Evolutionary conservation across 1,139 yeast genomes (phyloP).

Genomic region (Suhomyces taliae): DNA sequence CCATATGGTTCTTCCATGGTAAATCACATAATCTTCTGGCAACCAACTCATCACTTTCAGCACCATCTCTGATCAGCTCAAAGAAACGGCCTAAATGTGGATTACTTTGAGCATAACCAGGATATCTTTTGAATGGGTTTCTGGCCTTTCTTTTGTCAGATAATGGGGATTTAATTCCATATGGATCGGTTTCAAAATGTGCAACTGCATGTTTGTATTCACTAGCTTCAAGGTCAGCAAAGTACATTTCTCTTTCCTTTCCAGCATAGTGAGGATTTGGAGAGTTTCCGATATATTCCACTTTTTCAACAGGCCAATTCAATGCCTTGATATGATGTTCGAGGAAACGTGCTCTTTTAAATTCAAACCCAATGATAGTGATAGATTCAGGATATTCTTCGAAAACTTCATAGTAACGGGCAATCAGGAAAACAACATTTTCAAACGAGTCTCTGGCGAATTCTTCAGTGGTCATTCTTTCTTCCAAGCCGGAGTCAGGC

Average conservation of each 20-base stretch:
- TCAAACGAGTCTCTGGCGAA: slow-evolving; percentile 82
- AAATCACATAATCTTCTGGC: not conserved
- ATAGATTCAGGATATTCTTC: slow-evolving; percentile 51
- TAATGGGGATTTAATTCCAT: slow-evolving; percentile 50
- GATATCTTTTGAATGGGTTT: slow-evolving; percentile 58
- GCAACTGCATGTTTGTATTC: slow-evolving; percentile 58
- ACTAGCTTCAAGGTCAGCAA: slow-evolving; percentile 40
- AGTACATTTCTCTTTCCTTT: slow-evolving; percentile 30
- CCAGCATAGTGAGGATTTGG: slow-evolving; percentile 47
- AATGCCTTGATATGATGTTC: slow-evolving; percentile 57
- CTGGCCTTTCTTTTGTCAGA: slow-evolving; percentile 48
- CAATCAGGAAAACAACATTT: slow-evolving; percentile 64
- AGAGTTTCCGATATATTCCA: slow-evolving; percentile 60
- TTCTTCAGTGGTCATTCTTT: slow-evolving; percentile 54
- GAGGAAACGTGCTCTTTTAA: slow-evolving; percentile 61
- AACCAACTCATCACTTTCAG: not conserved
- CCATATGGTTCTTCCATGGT: not conserved
- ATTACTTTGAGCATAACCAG: slow-evolving; percentile 39
- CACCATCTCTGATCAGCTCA: slow-evolving; percentile 11
- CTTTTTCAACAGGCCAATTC: slow-evolving; percentile 29
- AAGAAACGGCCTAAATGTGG: slow-evolving; percentile 25
- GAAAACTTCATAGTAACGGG: slow-evolving; percentile 52
- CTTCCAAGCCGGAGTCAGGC: slow-evolving; percentile 7
- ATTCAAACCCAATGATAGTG: slow-evolving; percentile 71
- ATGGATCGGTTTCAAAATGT: slow-evolving; percentile 60